These are phyloP conservation scores for Clavariopsis aquatica DNA, from an alignment of 495 filamentous ascomycete species.

Conservation along the genomic window DNA sequence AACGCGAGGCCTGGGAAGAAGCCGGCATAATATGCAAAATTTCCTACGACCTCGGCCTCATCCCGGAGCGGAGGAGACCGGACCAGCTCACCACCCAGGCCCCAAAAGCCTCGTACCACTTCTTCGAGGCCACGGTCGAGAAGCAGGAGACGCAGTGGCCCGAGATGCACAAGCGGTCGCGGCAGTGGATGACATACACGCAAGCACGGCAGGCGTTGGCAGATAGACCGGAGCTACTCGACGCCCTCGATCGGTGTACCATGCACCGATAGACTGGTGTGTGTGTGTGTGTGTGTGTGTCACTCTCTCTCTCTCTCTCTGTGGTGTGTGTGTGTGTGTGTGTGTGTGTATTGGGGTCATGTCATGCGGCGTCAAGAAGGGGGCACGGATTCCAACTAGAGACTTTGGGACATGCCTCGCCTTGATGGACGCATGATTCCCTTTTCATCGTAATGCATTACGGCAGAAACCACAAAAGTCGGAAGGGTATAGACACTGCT, in stretches of 20 bases:
- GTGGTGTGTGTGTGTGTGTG: background rate
- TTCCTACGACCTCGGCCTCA: slow-evolving; percentile 78
- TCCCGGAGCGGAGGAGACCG: slow-evolving; percentile 72
- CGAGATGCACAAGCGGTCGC: slow-evolving; percentile 85
- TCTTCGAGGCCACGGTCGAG: slow-evolving; percentile 83
- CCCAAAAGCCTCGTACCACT: slow-evolving; percentile 77
- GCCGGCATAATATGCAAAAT: slow-evolving; percentile 85
- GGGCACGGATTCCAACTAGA: background rate
- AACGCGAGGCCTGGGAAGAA: slow-evolving; percentile 96
- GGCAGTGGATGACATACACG: slow-evolving; percentile 83
- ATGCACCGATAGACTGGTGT: slow-evolving; percentile 48
- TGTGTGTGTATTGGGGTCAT: too few species aligned
- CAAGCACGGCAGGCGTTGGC: slow-evolving; percentile 76
- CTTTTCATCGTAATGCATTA: slow-evolving; percentile 31
- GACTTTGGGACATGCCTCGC: background rate
- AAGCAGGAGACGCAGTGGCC: slow-evolving; percentile 86
- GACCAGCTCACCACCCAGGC: slow-evolving; percentile 62
- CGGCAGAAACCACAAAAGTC: slow-evolving; percentile 28
- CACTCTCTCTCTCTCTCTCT: too few species aligned
- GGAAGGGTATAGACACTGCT: slow-evolving; percentile 20
- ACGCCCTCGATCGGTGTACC: slow-evolving; percentile 81
- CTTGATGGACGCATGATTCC: slow-evolving; percentile 8
- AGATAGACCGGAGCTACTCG: slow-evolving; percentile 80
- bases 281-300: too few species aligned
- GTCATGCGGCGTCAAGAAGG: slow-evolving; percentile 7